A percentile compares a stretch with the other conserved stretches of the same genome.
phyloP scores from a whole-genome alignment of 2,329 filamentous ascomycete species.

The Verticillium dahliae region DNA sequence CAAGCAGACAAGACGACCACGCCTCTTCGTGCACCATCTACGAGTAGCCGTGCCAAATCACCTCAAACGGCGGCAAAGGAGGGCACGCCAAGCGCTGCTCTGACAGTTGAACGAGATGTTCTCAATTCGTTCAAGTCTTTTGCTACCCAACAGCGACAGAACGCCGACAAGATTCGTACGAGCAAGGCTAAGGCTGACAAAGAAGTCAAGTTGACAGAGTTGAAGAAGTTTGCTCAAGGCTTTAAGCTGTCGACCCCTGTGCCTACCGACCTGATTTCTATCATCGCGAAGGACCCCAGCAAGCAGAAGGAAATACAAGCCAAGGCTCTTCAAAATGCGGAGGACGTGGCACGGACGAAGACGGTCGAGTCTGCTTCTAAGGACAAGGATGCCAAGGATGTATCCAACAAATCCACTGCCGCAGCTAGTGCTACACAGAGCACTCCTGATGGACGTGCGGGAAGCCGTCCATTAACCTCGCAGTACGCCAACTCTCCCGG shows the following conservation, averaged over 20 bases:
- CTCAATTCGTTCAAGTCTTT: constrained; percentile 59
- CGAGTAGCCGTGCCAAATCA: not conserved
- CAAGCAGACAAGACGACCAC: constrained; percentile 12
- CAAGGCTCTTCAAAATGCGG: constrained; percentile 72
- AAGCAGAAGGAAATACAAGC: constrained; percentile 93
- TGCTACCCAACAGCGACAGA: constrained; percentile 48
- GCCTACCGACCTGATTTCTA: constrained; percentile 83
- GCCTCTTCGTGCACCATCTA: constrained; percentile 25
- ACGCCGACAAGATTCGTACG: constrained; percentile 48
- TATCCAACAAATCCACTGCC: constrained; percentile 29
- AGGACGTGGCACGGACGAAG: constrained; percentile 48
- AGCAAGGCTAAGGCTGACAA: constrained; percentile 68
- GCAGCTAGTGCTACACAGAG: constrained; percentile 13
- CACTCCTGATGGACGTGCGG: constrained; percentile 19
- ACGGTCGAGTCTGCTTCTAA: constrained; percentile 34
- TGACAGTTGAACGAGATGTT: constrained; percentile 56
- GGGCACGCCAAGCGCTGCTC: constrained; percentile 45
- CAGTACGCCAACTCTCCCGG: not conserved
- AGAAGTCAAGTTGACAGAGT: constrained; percentile 84
- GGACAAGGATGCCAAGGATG: constrained; percentile 47
- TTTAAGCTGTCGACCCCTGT: constrained; percentile 95
- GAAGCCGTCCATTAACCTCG: constrained; percentile 21
- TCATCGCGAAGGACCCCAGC: constrained; percentile 90
- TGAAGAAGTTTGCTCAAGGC: constrained; percentile 88
- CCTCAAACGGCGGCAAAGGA: constrained; percentile 19